Evolutionary conservation across 257 asterid genomes (phyloP).

Genomic region (Forsythia viridissima): DNA sequence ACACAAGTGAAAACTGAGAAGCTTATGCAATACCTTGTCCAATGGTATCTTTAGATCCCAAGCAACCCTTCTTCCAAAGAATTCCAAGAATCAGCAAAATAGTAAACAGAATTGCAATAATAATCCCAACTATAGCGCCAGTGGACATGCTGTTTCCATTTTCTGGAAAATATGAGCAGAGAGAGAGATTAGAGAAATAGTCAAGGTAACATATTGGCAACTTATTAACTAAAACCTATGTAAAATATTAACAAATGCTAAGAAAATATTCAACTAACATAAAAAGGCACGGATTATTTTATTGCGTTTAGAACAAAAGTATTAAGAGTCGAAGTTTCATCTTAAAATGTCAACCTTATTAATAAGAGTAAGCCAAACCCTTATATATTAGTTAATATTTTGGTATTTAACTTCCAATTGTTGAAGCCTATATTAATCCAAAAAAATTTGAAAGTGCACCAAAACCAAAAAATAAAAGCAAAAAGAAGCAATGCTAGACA

Average conservation of each 20-base stretch:
- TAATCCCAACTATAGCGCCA: constrained; percentile 56
- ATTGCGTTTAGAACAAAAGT: neutral
- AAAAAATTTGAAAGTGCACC: too few relatives aligned
- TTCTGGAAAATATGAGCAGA: constrained; percentile 47
- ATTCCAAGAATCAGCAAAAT: constrained; percentile 35
- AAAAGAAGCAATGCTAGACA: too few relatives aligned
- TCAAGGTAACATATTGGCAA: neutral
- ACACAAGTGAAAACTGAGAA: neutral
- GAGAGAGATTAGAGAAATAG: neutral
- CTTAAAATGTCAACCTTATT: too few relatives aligned
- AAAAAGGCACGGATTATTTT: neutral
- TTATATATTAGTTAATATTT: too few relatives aligned
- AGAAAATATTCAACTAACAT: neutral
- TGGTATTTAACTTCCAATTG: too few relatives aligned
- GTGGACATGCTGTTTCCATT: constrained; percentile 38
- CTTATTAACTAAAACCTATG: neutral
- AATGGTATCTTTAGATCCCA: constrained; percentile 28
- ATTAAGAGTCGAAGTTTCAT: too few relatives aligned
- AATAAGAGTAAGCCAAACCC: too few relatives aligned
- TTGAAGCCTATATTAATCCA: too few relatives aligned
- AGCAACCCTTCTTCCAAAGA: constrained; percentile 67
- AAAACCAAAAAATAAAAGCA: too few relatives aligned
- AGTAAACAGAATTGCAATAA: constrained; percentile 37
- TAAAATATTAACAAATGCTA: neutral
- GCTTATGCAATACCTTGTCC: constrained; percentile 40